phyloP scores from a whole-genome alignment of 2,329 filamentous ascomycete genomes.

The Aureobasidium sp. region DNA sequence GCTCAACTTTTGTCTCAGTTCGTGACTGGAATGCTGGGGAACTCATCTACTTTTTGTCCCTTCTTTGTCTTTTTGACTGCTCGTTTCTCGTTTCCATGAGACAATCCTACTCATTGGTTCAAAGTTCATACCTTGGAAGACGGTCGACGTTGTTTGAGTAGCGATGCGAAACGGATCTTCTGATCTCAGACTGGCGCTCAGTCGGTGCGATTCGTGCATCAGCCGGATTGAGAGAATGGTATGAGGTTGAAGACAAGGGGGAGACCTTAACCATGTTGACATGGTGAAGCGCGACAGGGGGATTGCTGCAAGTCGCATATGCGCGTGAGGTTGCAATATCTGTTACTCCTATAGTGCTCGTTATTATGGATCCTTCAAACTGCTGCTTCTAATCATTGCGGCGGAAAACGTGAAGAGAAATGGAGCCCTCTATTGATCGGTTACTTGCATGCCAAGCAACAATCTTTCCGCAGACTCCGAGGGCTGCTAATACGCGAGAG shows the following conservation, averaged over 20 bases:
- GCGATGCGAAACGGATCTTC: neutral
- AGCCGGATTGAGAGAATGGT: slow-evolving; percentile 3
- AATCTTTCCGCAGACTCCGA: neutral
- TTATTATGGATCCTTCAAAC: neutral
- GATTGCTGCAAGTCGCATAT: neutral
- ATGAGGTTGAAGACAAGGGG: neutral
- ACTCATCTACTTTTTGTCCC: neutral
- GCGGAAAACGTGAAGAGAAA: neutral
- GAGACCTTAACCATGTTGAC: neutral
- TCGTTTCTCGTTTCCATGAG: neutral
- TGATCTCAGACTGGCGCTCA: neutral
- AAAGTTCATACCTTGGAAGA: neutral
- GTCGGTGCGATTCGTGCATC: neutral
- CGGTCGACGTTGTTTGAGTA: neutral
- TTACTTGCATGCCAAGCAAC: slow-evolving; percentile 7
- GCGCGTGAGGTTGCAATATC: neutral
- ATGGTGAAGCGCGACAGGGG: slow-evolving; percentile 9
- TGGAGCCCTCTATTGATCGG: neutral
- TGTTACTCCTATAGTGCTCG: neutral
- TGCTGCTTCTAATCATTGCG: neutral
- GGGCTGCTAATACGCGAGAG: neutral
- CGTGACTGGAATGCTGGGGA: neutral
- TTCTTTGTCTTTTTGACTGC: neutral
- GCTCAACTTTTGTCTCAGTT: neutral
- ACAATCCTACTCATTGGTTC: neutral